Percentiles rank a stretch among this genome's conserved stretches.
Evolutionary conservation across 139 green algal species (phyloP).

Genomic region (Ulvella scutata): DNA sequence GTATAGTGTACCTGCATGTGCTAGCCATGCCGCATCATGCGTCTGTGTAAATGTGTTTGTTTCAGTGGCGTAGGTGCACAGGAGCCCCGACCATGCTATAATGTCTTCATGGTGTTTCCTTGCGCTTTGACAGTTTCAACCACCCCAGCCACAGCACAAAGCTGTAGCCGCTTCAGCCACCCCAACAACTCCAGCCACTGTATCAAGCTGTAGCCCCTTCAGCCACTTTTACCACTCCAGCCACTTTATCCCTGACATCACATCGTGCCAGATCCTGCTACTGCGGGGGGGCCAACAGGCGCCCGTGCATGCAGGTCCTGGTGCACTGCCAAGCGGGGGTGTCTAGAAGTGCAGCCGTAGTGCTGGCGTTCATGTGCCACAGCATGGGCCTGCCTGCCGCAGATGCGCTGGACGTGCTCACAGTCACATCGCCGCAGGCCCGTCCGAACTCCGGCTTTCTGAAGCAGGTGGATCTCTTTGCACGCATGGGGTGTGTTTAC

Average conservation of each 20-base stretch:
- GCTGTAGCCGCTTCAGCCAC: not conserved
- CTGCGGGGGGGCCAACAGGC: not conserved
- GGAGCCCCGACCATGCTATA: too few species aligned
- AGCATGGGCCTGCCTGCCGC: not conserved
- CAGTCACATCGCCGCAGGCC: conserved; percentile 7
- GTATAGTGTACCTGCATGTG: too few species aligned
- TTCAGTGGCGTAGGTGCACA: too few species aligned
- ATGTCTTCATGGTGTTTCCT: too few species aligned
- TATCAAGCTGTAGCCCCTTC: not conserved
- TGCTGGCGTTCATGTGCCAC: conserved; percentile 31
- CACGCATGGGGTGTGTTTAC: conserved; percentile 39
- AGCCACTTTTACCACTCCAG: not conserved
- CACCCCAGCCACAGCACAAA: not conserved
- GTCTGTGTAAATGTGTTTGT: too few species aligned
- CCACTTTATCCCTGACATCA: not conserved
- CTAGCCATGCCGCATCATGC: too few species aligned
- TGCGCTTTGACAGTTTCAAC: not conserved
- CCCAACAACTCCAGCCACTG: too few species aligned
- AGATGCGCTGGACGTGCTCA: conserved; percentile 11
- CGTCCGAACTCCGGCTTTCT: conserved; percentile 57
- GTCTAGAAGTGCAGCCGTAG: conserved; percentile 13
- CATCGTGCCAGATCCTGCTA: not conserved
- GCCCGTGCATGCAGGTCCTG: conserved; percentile 20
- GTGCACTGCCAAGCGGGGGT: conserved; percentile 42
- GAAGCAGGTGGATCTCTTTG: conserved; percentile 50